These are phyloP conservation scores for Colletotrichum ledebouriae DNA, from an alignment of 2,329 filamentous ascomycete species.

Conservation along the genomic window DNA sequence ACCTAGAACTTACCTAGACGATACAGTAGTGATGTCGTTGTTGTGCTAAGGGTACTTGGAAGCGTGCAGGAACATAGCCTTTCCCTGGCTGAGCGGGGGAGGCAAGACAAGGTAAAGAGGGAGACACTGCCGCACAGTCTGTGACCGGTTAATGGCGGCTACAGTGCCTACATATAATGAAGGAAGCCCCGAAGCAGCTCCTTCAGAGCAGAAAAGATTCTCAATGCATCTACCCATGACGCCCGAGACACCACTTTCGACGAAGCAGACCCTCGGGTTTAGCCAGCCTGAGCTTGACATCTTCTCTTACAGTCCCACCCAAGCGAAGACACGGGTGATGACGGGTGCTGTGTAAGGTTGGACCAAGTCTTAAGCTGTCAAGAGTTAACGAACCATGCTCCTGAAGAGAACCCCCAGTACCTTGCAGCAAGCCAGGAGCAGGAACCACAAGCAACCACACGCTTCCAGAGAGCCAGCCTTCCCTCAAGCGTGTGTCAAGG, in stretches of 20 bases:
- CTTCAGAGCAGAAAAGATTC: slow-evolving; percentile 6
- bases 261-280: slow-evolving; percentile 22
- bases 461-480: neutral
- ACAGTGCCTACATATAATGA: slow-evolving; percentile 32
- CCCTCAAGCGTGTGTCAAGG: neutral
- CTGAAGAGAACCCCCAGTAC: neutral
- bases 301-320: slow-evolving; percentile 52
- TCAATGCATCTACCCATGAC: slow-evolving; percentile 44
- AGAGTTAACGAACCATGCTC: slow-evolving; percentile 1
- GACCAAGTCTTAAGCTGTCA: slow-evolving; percentile 23
- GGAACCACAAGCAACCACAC: too few species aligned
- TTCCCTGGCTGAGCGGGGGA: neutral
- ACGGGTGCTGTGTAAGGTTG: slow-evolving; percentile 54
- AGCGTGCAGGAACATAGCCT: slow-evolving; percentile 7
- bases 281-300: slow-evolving; percentile 46
- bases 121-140: neutral
- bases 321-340: slow-evolving; percentile 49
- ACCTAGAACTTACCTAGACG: slow-evolving; percentile 1
- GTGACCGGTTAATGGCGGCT: neutral
- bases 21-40: slow-evolving; percentile 10
- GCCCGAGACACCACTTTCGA: slow-evolving; percentile 38
- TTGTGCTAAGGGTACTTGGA: neutral
- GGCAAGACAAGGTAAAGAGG: slow-evolving; percentile 6
- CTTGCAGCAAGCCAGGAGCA: neutral
- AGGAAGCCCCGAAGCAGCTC: neutral